These are phyloP conservation scores for Epicoccum nigrum DNA, from an alignment of 2,329 filamentous ascomycete genomes.

Conservation along the genomic window DNA sequence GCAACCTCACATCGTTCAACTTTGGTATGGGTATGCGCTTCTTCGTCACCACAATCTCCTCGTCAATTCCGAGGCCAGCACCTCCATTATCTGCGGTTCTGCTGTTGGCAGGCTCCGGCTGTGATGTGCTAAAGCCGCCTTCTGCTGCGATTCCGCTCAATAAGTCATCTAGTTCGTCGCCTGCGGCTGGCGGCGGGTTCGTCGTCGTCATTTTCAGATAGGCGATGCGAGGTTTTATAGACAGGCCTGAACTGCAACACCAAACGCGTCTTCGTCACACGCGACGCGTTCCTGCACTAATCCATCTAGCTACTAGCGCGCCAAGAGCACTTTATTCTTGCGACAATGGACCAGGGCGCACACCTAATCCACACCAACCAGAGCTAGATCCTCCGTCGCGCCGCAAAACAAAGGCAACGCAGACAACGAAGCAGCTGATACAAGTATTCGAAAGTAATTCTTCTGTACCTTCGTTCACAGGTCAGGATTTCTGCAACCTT, in stretches of 20 bases:
- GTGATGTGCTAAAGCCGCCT: constrained; percentile 52
- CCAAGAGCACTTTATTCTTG: constrained; percentile 19
- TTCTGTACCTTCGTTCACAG: background rate
- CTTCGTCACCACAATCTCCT: constrained; percentile 83
- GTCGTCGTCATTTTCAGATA: constrained; percentile 30
- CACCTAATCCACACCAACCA: constrained; percentile 15
- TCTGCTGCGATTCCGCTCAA: constrained; percentile 73
- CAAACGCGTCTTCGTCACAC: background rate
- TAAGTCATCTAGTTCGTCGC: constrained; percentile 67
- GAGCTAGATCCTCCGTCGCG: constrained; percentile 1
- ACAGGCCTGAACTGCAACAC: background rate
- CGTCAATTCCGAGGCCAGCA: constrained; percentile 76
- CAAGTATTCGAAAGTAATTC: background rate
- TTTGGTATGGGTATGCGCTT: constrained; percentile 80
- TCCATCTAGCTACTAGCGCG: background rate
- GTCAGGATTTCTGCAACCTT: background rate
- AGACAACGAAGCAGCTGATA: constrained; percentile 1
- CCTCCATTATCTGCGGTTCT: constrained; percentile 46
- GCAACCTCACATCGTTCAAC: constrained; percentile 81
- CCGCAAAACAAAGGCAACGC: constrained; percentile 2
- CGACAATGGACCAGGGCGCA: constrained; percentile 13
- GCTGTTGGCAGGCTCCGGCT: constrained; percentile 14
- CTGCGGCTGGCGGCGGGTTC: constrained; percentile 25
- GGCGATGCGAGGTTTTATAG: background rate
- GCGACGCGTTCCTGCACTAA: background rate